A percentile compares a stretch with the other conserved stretches of the same genome.
Evolutionary conservation across 352 stramenopile species (phyloP).

Genomic region (Globisporangium middletonii): DNA sequence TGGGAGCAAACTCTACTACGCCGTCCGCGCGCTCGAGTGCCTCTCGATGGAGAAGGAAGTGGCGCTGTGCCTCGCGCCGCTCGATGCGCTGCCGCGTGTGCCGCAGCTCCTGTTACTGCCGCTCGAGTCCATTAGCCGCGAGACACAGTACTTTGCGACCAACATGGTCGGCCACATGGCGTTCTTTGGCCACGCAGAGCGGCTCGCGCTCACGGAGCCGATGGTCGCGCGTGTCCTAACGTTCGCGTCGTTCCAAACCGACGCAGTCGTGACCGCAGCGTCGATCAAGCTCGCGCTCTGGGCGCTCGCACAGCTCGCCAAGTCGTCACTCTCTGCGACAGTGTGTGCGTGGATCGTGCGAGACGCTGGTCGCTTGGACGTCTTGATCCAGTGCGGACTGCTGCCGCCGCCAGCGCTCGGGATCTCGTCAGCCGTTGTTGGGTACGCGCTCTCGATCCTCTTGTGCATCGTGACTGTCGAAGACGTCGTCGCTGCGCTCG

Average conservation of each 20-base stretch:
- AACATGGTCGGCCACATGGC: conserved; percentile 65
- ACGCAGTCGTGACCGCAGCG: conserved; percentile 26
- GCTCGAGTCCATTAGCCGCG: conserved; percentile 13
- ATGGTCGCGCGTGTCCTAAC: conserved; percentile 33
- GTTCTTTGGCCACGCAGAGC: conserved; percentile 38
- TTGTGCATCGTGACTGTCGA: conserved; percentile 17
- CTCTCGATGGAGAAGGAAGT: conserved; percentile 51
- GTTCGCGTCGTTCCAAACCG: conserved; percentile 29
- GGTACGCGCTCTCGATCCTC: conserved; percentile 39
- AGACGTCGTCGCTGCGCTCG: conserved; percentile 18
- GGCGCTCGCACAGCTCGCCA: conserved; percentile 37
- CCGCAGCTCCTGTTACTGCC: conserved; percentile 26
- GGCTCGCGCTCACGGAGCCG: conserved; percentile 22
- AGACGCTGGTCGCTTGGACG: conserved; percentile 19
- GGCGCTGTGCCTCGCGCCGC: conserved; percentile 20
- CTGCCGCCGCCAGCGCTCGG: conserved; percentile 22
- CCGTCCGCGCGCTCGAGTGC: conserved; percentile 44
- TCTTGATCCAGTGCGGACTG: conserved; percentile 34
- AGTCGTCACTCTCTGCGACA: conserved; percentile 12
- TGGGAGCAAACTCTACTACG: conserved; percentile 29
- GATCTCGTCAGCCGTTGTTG: conserved; percentile 24
- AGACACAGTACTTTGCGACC: conserved; percentile 55
- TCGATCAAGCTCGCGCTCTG: conserved; percentile 32
- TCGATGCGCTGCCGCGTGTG: conserved; percentile 28
- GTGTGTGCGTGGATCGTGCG: conserved; percentile 30